Conservation (phyloP, 192 early-diverging fungal genomes). For the Rhizophagus clarus region DNA sequence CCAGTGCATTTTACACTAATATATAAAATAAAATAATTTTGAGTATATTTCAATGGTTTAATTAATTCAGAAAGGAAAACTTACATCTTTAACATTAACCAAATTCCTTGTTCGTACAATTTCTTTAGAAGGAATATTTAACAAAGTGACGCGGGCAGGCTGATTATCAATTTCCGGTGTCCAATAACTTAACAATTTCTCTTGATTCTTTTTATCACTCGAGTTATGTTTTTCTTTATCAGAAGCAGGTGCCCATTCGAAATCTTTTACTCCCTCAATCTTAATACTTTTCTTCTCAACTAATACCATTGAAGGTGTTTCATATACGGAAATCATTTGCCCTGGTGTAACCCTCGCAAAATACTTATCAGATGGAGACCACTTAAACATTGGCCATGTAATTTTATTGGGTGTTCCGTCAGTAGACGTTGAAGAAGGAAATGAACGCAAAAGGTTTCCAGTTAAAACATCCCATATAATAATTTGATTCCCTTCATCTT, state of each 20-base stretch:
- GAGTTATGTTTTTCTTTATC: conserved; percentile 23
- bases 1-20: conserved; percentile 85
- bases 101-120: conserved; percentile 96
- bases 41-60: neutral
- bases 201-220: conserved; percentile 44
- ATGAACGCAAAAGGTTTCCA: conserved; percentile 86
- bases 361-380: conserved; percentile 93
- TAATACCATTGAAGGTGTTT: conserved; percentile 91
- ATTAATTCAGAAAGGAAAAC: conserved; percentile 5
- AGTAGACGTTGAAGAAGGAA: conserved; percentile 54
- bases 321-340: conserved; percentile 82
- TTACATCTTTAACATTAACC: conserved; percentile 84
- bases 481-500: conserved; percentile 76
- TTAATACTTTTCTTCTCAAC: conserved; percentile 94
- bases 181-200: conserved; percentile 90
- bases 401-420: conserved; percentile 59
- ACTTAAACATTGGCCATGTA: conserved; percentile 96
- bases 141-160: conserved; percentile 94
- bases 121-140: conserved; percentile 80
- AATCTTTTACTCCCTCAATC: conserved; percentile 74
- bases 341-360: conserved; percentile 85
- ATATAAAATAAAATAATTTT: neutral
- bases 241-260: conserved; percentile 73
- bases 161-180: conserved; percentile 94
- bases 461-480: conserved; percentile 91